phyloP scores from a whole-genome alignment of 1,139 yeast species.

The Kurtzmaniella quercitrusa region DNA sequence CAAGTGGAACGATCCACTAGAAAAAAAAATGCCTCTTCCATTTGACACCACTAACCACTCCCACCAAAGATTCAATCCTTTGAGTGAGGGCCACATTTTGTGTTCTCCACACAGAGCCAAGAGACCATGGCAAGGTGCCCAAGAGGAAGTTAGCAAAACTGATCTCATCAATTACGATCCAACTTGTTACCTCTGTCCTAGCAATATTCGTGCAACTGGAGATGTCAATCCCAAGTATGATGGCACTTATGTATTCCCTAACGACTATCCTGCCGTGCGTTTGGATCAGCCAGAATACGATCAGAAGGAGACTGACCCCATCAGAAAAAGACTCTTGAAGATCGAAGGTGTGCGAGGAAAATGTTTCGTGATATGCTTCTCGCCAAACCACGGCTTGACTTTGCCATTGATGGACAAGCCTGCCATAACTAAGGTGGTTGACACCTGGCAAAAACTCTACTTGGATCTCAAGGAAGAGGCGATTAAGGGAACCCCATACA shows the following conservation, averaged over 20 bases:
- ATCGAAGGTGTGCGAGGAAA: slow-evolving; percentile 64
- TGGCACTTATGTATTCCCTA: slow-evolving; percentile 56
- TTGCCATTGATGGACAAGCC: slow-evolving; percentile 54
- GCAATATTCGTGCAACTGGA: slow-evolving; percentile 65
- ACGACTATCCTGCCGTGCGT: slow-evolving; percentile 71
- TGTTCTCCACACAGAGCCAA: slow-evolving; percentile 78
- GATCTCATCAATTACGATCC: slow-evolving; percentile 55
- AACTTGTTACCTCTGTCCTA: slow-evolving; percentile 71
- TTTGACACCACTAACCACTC: slow-evolving; percentile 55
- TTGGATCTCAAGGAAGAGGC: slow-evolving; percentile 32
- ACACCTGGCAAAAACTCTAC: slow-evolving; percentile 59
- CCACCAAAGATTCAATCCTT: slow-evolving; percentile 67
- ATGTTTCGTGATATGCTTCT: slow-evolving; percentile 69
- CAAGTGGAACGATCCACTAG: background rate
- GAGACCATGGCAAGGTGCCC: slow-evolving; percentile 80
- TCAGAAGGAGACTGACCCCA: slow-evolving; percentile 14
- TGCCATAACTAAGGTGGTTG: slow-evolving; percentile 46
- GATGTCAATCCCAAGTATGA: slow-evolving; percentile 57
- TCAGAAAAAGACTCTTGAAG: slow-evolving; percentile 44
- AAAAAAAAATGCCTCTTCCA: slow-evolving; percentile 18
- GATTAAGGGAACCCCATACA: slow-evolving; percentile 41
- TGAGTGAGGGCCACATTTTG: slow-evolving; percentile 58
- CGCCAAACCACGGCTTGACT: slow-evolving; percentile 67
- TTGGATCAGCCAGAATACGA: slow-evolving; percentile 49
- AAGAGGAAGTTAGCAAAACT: slow-evolving; percentile 46